phyloP scores from a whole-genome alignment of 306 rosid genomes.

The Vigna radiata region DNA sequence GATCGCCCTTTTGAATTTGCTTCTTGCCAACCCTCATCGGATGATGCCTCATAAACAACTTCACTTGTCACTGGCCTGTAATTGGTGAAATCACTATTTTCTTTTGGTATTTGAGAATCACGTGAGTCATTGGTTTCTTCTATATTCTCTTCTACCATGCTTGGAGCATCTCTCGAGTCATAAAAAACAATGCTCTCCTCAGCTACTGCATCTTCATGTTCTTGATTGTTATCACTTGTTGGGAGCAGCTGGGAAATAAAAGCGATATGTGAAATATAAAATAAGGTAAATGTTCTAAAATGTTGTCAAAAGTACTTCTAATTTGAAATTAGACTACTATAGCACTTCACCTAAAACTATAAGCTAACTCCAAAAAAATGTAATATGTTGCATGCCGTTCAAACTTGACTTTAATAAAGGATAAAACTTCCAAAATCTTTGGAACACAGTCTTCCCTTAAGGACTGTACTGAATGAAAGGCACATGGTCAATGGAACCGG shows the following conservation, averaged over 20 bases:
- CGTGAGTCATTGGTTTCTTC: constrained; percentile 47
- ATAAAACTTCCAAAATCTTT: constrained; percentile 30
- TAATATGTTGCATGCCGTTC: constrained; percentile 41
- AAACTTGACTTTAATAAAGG: constrained; percentile 37
- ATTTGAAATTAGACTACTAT: constrained; percentile 35
- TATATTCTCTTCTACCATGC: constrained; percentile 35
- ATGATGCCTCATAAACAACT: constrained; percentile 62
- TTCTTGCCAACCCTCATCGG: constrained; percentile 98
- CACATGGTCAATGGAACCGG: constrained; percentile 20
- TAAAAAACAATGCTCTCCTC: constrained; percentile 52
- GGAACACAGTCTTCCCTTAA: constrained; percentile 43
- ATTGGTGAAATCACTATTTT: constrained; percentile 46
- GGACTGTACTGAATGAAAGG: constrained; percentile 25
- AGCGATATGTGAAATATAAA: constrained; percentile 35
- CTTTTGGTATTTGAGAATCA: constrained; percentile 55
- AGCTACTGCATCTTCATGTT: constrained; percentile 43
- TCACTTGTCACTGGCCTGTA: constrained; percentile 48
- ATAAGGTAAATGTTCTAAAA: constrained; percentile 10
- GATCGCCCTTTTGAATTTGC: constrained; percentile 82
- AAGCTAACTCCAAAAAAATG: constrained; percentile 47
- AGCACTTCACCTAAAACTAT: constrained; percentile 44
- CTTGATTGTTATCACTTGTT: constrained; percentile 57
- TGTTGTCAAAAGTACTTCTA: constrained; percentile 10
- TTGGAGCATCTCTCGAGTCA: constrained; percentile 45
- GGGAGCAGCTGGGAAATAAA: constrained; percentile 61